A percentile compares a stretch with the other conserved stretches of the same genome.
phyloP scores from a whole-genome alignment of 2,329 filamentous ascomycete species.

The Cadophora malorum region DNA sequence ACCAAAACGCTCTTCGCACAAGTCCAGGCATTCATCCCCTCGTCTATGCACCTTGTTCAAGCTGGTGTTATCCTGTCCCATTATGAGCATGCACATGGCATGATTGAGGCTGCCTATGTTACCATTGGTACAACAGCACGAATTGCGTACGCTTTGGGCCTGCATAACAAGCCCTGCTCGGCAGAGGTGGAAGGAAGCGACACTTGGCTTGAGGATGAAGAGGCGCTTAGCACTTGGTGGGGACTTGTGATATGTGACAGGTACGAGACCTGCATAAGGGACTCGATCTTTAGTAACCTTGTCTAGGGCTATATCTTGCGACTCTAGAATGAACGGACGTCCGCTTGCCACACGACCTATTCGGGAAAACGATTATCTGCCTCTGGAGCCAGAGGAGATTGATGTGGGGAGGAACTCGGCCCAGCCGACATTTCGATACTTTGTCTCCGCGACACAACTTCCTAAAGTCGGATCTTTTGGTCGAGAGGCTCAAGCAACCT shows the following conservation, averaged over 20 bases:
- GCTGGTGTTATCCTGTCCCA: constrained; percentile 32
- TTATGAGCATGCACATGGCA: constrained; percentile 37
- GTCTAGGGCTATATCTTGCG: constrained; percentile 30
- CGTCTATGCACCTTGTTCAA: constrained; percentile 34
- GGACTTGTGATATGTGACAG: constrained; percentile 38
- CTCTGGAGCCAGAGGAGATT: constrained; percentile 31
- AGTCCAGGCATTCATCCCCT: constrained; percentile 36
- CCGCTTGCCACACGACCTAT: constrained; percentile 32
- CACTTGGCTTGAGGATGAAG: constrained; percentile 34
- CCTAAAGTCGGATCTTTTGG: constrained; percentile 34
- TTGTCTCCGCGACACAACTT: constrained; percentile 30
- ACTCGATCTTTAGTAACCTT: constrained; percentile 4
- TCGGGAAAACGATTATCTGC: constrained; percentile 33
- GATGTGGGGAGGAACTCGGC: constrained; percentile 16
- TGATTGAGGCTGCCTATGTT: constrained; percentile 36
- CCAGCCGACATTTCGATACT: constrained; percentile 29
- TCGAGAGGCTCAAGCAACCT: constrained; percentile 36
- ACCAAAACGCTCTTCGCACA: constrained; percentile 38
- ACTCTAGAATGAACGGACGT: constrained; percentile 28
- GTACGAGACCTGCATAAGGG: constrained; percentile 24
- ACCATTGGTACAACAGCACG: constrained; percentile 33
- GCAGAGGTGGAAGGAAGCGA: constrained; percentile 32
- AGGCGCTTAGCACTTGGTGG: constrained; percentile 37
- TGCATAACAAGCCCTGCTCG: constrained; percentile 32
- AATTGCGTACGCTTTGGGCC: constrained; percentile 33